Evolutionary conservation across 2,329 filamentous ascomycete genomes (phyloP), one percentile per base, ranked within the genome.

Genomic region (Cordyceps militaris): DNA sequence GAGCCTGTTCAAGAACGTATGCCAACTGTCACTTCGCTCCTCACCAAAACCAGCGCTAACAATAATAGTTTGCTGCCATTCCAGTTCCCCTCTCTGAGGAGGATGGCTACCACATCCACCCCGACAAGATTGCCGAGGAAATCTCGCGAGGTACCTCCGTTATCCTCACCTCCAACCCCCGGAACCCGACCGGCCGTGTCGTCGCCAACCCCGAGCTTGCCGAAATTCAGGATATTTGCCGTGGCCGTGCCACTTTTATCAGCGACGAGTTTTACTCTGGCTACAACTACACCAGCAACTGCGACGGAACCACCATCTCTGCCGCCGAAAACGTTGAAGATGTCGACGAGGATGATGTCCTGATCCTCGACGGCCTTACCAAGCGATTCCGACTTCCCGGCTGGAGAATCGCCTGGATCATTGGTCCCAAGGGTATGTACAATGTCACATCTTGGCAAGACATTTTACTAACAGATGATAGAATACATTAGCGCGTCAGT

Each of bases 181-280:
- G 93, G 62, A 97, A 97, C 73, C 93, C 93, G 0, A 97, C 93
- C 2, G 93, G 93, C 50, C 85, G 90, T 63, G 90, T 97, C 62
- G 85, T 97, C 24, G 81, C 82, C 66, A 91, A 92, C 70, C 88
- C 90, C 0, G 89, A 96, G 72, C 79, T 97, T 61, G 86, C 88
- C 19, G 83, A 93, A 73, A 96, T 97, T 66, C 92, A 97, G 72
- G 89, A 96, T 68, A 87, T 96, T 66, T 96, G 91, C 78, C 86
- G 91, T 68, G 89, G 91, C 64, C 85, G 91, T 56, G 91, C 91
- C 3, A 97, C 93, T 1, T 79, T 97, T 57, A 92, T 97, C 71
- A 90, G 92, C 75, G 93, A 97, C 69, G 93, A 97, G 74, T 97
- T 97, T 79, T 97, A 97, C 76, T 86, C 86, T 11, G 91, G 92